Evolutionary conservation across 345 rosid species (phyloP).

Genomic region (Capsella bursapastoris): DNA sequence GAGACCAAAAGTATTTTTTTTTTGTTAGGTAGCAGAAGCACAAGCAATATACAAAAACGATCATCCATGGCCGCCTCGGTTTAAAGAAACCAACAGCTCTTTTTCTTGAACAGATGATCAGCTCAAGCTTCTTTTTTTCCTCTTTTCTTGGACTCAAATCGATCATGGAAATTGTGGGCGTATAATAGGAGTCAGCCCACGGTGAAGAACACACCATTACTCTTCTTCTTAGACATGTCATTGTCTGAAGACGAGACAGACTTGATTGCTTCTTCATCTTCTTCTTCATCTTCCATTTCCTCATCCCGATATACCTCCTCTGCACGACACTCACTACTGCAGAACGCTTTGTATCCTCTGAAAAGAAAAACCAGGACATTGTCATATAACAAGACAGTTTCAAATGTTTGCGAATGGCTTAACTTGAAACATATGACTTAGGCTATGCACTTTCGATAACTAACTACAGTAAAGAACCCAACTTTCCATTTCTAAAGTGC

Average conservation of each 20-base stretch:
- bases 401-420: background rate
- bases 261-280: slow-evolving; percentile 17
- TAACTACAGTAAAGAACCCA: slow-evolving; percentile 1
- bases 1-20: slow-evolving; percentile 24
- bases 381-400: slow-evolving; percentile 2
- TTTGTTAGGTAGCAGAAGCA: slow-evolving; percentile 34
- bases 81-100: slow-evolving; percentile 44
- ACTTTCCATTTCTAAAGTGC: background rate
- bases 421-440: slow-evolving; percentile 1
- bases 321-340: slow-evolving; percentile 71
- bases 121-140: slow-evolving; percentile 41
- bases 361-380: slow-evolving; percentile 32
- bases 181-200: slow-evolving; percentile 20
- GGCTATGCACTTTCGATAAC: slow-evolving; percentile 2
- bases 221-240: slow-evolving; percentile 34
- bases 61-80: slow-evolving; percentile 47
- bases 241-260: slow-evolving; percentile 34
- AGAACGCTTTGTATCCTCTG: slow-evolving; percentile 88
- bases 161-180: slow-evolving; percentile 28
- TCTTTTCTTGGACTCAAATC: slow-evolving; percentile 34
- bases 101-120: slow-evolving; percentile 40
- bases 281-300: slow-evolving; percentile 45
- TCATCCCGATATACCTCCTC: slow-evolving; percentile 61
- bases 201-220: slow-evolving; percentile 31
- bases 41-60: slow-evolving; percentile 46